These are phyloP conservation scores for Delonix regia DNA, from an alignment of 306 rosid species.

Conservation along the genomic window DNA sequence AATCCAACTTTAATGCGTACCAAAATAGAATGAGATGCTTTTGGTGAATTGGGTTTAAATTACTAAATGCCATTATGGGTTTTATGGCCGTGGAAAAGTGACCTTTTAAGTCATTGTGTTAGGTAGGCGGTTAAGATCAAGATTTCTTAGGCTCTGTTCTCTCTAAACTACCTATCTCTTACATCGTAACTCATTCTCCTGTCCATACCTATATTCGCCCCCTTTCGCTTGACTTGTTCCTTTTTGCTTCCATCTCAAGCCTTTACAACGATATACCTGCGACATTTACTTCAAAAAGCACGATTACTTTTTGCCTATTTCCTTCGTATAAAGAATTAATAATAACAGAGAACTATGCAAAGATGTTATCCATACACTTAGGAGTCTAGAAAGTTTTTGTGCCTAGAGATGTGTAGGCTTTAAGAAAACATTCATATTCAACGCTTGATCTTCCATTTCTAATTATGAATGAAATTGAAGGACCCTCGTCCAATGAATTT, in stretches of 20 bases:
- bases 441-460: constrained; percentile 3
- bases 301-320: not conserved
- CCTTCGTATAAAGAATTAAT: not conserved
- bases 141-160: constrained; percentile 31
- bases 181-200: not conserved
- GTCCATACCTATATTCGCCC: not conserved
- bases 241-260: constrained; percentile 33
- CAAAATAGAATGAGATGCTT: constrained; percentile 2
- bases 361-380: not conserved
- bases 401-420: constrained; percentile 43
- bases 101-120: constrained; percentile 9
- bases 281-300: not conserved
- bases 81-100: not conserved
- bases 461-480: constrained; percentile 22
- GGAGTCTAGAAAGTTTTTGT: not conserved
- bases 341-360: not conserved
- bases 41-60: not conserved
- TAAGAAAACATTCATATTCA: constrained; percentile 44
- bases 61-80: constrained; percentile 6
- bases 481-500: constrained; percentile 22
- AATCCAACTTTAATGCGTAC: not conserved
- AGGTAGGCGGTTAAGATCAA: constrained; percentile 44
- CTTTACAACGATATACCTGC: not conserved
- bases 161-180: constrained; percentile 22
- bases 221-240: not conserved